These are phyloP conservation scores for Umbelopsis vinacea DNA, from an alignment of 192 early-diverging fungal genomes.

Conservation along the genomic window DNA sequence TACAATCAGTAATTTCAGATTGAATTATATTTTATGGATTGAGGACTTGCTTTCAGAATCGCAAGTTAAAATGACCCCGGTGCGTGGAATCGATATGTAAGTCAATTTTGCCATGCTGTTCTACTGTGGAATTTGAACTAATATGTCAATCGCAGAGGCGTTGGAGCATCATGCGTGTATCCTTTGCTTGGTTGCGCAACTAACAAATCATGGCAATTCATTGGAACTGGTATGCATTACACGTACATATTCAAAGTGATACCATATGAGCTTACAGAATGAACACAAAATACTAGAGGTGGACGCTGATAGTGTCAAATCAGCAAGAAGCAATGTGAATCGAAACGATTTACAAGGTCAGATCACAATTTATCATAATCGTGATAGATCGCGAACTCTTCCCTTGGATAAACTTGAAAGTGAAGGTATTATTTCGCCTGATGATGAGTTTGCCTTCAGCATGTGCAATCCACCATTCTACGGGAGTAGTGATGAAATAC, in stretches of 20 bases:
- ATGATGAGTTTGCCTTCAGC: slow-evolving; percentile 63
- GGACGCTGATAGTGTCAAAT: slow-evolving; percentile 61
- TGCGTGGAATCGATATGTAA: slow-evolving; percentile 69
- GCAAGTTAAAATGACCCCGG: not conserved
- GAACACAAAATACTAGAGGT: slow-evolving; percentile 55
- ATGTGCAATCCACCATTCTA: slow-evolving; percentile 98
- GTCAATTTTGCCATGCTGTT: not conserved
- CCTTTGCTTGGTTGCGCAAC: slow-evolving; percentile 73
- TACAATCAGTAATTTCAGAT: slow-evolving; percentile 36
- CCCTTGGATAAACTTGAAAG: slow-evolving; percentile 21
- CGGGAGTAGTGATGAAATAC: slow-evolving; percentile 58
- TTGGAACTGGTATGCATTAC: slow-evolving; percentile 65
- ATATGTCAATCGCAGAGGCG: slow-evolving; percentile 58
- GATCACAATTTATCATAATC: slow-evolving; percentile 64
- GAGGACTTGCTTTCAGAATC: slow-evolving; percentile 60
- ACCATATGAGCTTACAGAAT: not conserved
- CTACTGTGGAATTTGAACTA: not conserved
- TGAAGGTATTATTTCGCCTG: slow-evolving; percentile 31
- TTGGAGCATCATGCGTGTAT: slow-evolving; percentile 92
- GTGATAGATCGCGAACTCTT: slow-evolving; percentile 29
- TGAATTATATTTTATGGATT: slow-evolving; percentile 75
- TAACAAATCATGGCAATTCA: slow-evolving; percentile 66
- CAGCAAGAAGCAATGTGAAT: slow-evolving; percentile 66
- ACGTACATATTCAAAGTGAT: not conserved
- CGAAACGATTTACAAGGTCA: slow-evolving; percentile 60